These are phyloP conservation scores for Fraxinus sp. DNA, from an alignment of 305 asterid species.

Conservation along the genomic window DNA sequence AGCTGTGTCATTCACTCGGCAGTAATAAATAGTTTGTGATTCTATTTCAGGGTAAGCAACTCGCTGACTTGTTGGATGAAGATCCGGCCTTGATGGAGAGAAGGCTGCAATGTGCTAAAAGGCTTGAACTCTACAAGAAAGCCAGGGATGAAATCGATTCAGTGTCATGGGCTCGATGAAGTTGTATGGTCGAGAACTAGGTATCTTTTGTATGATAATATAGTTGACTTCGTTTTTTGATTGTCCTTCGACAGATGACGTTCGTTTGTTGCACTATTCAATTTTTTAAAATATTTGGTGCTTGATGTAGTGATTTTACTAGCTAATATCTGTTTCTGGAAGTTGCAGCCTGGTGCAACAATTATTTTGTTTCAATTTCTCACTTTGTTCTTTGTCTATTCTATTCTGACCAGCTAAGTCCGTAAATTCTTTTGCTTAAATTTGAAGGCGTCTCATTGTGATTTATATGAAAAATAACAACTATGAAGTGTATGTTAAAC, in stretches of 20 bases:
- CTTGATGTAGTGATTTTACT: neutral
- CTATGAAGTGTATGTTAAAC: neutral
- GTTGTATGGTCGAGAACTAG: neutral
- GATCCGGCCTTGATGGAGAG: slow-evolving; percentile 91
- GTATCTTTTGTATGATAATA: neutral
- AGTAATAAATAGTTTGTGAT: neutral
- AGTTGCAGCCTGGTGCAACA: neutral
- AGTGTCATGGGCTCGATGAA: slow-evolving; percentile 67
- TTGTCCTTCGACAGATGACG: neutral
- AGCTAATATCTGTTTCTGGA: neutral
- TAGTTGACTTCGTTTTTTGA: neutral
- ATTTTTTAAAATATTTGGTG: neutral
- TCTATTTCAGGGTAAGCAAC: slow-evolving; percentile 66
- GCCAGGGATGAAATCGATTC: slow-evolving; percentile 91
- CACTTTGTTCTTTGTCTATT: neutral
- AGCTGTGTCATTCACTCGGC: neutral
- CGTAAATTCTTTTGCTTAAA: neutral
- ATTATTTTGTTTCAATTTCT: neutral
- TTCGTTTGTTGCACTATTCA: neutral
- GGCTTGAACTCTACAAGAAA: slow-evolving; percentile 87
- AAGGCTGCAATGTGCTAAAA: slow-evolving; percentile 67
- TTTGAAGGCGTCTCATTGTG: neutral
- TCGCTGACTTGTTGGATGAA: slow-evolving; percentile 69
- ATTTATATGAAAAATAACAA: neutral
- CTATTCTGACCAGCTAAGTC: neutral